Evolutionary conservation across 805 yeast species (phyloP).

Genomic region (Isabelozyma pseudorhagii): DNA sequence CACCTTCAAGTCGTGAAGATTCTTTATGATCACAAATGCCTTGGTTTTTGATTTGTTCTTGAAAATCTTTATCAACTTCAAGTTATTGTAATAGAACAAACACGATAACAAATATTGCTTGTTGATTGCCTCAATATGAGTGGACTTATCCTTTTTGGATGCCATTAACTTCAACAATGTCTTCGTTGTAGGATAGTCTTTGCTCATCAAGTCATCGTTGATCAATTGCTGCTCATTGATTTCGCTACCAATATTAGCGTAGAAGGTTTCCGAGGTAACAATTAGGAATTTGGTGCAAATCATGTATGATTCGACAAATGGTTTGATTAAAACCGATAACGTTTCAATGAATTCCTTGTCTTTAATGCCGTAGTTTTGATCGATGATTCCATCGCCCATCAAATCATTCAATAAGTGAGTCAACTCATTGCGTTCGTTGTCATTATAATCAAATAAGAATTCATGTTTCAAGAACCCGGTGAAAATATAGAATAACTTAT

Average conservation of each 20-base stretch:
- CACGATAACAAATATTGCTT: slow-evolving; percentile 41
- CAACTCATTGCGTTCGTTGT: slow-evolving; percentile 25
- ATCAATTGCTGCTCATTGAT: slow-evolving; percentile 21
- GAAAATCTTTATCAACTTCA: slow-evolving; percentile 31
- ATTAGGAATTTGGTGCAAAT: slow-evolving; percentile 22
- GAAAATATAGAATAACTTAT: slow-evolving; percentile 28
- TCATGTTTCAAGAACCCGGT: slow-evolving; percentile 40
- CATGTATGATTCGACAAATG: slow-evolving; percentile 32
- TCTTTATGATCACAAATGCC: slow-evolving; percentile 34
- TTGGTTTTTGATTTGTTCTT: slow-evolving; percentile 40
- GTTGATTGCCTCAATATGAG: slow-evolving; percentile 32
- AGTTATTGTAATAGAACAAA: slow-evolving; percentile 34
- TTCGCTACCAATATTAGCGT: slow-evolving; percentile 4
- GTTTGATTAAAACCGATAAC: slow-evolving; percentile 27
- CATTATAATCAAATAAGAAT: slow-evolving; percentile 41
- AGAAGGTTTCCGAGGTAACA: slow-evolving; percentile 5
- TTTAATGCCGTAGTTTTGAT: slow-evolving; percentile 13
- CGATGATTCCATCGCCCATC: slow-evolving; percentile 10
- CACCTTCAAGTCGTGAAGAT: slow-evolving; percentile 23
- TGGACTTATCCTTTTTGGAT: slow-evolving; percentile 7
- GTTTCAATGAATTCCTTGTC: slow-evolving; percentile 20
- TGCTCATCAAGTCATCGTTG: slow-evolving; percentile 17
- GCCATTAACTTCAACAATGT: slow-evolving; percentile 22
- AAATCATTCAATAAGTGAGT: slow-evolving; percentile 25
- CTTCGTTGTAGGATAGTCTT: slow-evolving; percentile 31